phyloP scores from a whole-genome alignment of 2,329 filamentous ascomycete species.

The Neofusicoccum parvum region DNA sequence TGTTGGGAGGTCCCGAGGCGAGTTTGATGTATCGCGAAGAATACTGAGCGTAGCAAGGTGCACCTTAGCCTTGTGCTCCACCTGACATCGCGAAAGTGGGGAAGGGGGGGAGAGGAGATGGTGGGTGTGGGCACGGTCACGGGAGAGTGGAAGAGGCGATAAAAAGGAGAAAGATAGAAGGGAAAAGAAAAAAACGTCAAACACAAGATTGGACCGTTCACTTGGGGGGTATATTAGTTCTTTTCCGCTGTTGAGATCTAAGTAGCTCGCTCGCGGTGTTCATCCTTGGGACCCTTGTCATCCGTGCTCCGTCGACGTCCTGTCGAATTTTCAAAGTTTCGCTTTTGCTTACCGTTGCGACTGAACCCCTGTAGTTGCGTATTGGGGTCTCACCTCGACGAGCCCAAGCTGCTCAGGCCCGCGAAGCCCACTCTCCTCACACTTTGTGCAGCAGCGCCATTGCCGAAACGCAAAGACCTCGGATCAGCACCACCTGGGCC shows the following conservation, averaged over 20 bases:
- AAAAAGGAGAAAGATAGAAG: background rate
- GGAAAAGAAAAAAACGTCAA: background rate
- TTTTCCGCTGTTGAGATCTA: background rate
- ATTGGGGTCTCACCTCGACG: background rate
- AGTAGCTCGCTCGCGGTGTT: background rate
- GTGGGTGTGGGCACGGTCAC: too few relatives aligned
- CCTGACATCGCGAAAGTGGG: conserved; percentile 48
- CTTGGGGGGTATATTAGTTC: conserved; percentile 15
- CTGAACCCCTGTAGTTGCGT: background rate
- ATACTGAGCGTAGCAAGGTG: conserved; percentile 57
- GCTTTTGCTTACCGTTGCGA: conserved; percentile 1
- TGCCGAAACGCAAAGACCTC: background rate
- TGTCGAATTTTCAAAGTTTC: background rate
- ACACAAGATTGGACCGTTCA: background rate
- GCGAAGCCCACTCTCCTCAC: conserved; percentile 22
- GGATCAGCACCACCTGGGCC: background rate
- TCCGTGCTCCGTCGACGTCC: background rate
- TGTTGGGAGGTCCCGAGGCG: background rate
- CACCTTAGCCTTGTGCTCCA: conserved; percentile 55
- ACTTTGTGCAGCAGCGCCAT: background rate
- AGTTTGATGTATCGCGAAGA: conserved; percentile 52
- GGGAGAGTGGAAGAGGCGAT: background rate
- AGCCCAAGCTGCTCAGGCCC: conserved; percentile 13
- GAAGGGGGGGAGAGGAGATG: conserved; percentile 12
- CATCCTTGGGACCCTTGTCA: background rate